These are phyloP conservation scores for Phytopythium boreale DNA, from an alignment of 352 stramenopile genomes.

Conservation along the genomic window DNA sequence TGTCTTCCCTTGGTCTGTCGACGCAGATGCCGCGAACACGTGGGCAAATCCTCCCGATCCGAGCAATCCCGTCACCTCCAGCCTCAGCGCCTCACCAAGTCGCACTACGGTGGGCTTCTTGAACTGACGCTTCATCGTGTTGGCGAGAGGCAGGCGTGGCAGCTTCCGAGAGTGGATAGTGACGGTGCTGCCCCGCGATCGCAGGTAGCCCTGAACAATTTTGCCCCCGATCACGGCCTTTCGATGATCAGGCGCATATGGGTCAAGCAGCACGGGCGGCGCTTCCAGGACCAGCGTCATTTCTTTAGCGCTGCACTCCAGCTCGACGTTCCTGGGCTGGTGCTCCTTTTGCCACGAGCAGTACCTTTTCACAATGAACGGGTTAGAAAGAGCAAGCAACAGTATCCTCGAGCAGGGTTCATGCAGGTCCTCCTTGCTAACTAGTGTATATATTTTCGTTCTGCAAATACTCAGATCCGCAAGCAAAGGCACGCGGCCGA, in stretches of 20 bases:
- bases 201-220: slow-evolving; percentile 41
- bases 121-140: slow-evolving; percentile 46
- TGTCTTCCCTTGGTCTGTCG: slow-evolving; percentile 17
- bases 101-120: slow-evolving; percentile 46
- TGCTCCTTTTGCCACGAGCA: background rate
- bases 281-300: background rate
- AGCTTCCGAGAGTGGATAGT: slow-evolving; percentile 51
- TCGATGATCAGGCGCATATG: slow-evolving; percentile 51
- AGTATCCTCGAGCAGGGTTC: background rate
- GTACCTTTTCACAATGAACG: slow-evolving; percentile 2
- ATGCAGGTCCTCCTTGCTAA: slow-evolving; percentile 5
- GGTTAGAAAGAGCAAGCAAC: background rate
- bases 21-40: slow-evolving; percentile 59
- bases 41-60: slow-evolving; percentile 73
- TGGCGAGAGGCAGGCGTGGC: slow-evolving; percentile 40
- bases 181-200: slow-evolving; percentile 39
- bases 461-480: background rate
- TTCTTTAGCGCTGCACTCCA: slow-evolving; percentile 1
- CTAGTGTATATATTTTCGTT: slow-evolving; percentile 12
- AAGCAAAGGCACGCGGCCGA: background rate
- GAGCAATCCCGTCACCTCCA: slow-evolving; percentile 54
- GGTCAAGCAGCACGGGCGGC: slow-evolving; percentile 29
- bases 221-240: slow-evolving; percentile 37
- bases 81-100: slow-evolving; percentile 22
- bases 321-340: background rate